Conservation (phyloP, 257 asterid genomes). For the Petrea volubilis region DNA sequence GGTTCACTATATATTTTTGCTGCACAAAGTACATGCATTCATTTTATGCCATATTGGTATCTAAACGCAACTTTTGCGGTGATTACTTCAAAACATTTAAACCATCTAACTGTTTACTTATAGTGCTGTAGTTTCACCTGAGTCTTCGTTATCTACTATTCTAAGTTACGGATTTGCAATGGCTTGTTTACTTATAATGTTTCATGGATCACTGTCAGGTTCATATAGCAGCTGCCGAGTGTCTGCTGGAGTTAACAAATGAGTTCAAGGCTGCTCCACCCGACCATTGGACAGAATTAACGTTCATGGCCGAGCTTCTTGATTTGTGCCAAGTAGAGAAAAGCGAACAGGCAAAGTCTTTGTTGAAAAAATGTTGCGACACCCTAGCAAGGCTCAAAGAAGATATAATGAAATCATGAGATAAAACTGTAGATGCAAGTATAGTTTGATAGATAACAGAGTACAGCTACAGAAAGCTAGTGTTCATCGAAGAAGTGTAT, state of each 20-base stretch:
- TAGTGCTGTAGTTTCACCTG: neutral
- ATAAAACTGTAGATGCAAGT: neutral
- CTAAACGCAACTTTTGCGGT: too few relatives aligned
- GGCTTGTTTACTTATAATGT: neutral
- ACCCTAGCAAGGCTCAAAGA: constrained; percentile 44
- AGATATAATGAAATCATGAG: constrained; percentile 21
- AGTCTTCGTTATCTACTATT: neutral
- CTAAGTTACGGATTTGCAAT: neutral
- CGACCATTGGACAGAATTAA: constrained; percentile 37
- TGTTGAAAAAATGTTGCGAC: constrained; percentile 65
- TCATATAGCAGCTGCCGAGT: constrained; percentile 81
- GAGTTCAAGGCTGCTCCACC: constrained; percentile 37
- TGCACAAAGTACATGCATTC: too few relatives aligned
- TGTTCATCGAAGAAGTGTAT: too few relatives aligned
- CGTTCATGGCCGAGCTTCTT: constrained; percentile 56
- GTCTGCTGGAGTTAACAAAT: constrained; percentile 66
- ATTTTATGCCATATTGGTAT: too few relatives aligned
- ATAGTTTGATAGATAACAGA: neutral
- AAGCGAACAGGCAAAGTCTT: constrained; percentile 82
- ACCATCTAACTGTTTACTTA: too few relatives aligned
- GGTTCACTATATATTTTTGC: too few relatives aligned
- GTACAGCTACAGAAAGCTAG: too few relatives aligned
- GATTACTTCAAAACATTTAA: too few relatives aligned
- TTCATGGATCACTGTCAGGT: constrained; percentile 53
- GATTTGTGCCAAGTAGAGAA: constrained; percentile 65